phyloP scores from a whole-genome alignment of 441 rosid species.

The Syzygium malaccense region DNA sequence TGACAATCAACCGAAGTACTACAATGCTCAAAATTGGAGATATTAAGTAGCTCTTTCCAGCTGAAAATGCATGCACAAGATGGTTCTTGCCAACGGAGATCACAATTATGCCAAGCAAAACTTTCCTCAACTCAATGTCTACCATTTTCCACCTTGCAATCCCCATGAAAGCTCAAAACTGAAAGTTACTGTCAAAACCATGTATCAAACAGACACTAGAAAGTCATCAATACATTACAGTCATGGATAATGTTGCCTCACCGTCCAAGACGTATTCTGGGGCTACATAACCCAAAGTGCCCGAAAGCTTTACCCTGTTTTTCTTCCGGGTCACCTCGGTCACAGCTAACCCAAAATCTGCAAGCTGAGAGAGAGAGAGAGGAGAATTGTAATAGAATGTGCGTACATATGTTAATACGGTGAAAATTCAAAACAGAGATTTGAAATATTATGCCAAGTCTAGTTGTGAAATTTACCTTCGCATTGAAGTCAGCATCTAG shows the following conservation, averaged over 20 bases:
- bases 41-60: neutral
- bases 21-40: neutral
- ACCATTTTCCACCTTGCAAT: neutral
- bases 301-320: neutral
- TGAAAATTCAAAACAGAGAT: neutral
- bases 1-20: neutral
- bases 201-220: neutral
- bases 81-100: neutral
- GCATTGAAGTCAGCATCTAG: slow-evolving; percentile 81
- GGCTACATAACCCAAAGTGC: neutral
- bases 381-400: neutral
- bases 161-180: neutral
- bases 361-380: neutral
- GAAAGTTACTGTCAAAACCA: neutral
- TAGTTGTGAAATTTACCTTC: slow-evolving; percentile 39
- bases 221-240: neutral
- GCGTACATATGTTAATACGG: neutral
- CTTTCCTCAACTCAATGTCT: neutral
- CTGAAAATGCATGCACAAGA: neutral
- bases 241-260: neutral
- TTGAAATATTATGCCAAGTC: neutral
- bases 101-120: neutral
- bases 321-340: neutral
- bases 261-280: neutral
- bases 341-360: neutral